A percentile compares a stretch with the other conserved stretches of the same genome.
Conservation (phyloP, 257 asterid species). For the Nicotiana tomentosiformis region DNA sequence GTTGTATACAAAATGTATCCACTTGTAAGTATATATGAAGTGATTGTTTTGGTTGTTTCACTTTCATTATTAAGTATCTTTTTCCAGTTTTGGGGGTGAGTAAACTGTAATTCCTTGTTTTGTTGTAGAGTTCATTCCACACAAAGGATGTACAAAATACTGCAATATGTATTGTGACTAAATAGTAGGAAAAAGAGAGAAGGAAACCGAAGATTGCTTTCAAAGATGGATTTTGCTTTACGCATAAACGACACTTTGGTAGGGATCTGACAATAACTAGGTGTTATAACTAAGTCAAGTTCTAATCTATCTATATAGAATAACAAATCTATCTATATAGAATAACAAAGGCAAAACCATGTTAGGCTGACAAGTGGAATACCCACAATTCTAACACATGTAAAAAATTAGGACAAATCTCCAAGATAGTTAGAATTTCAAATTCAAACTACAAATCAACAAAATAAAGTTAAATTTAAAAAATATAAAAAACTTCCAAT, state of each 20-base stretch:
- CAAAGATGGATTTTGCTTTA: constrained; percentile 47
- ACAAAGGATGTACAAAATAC: background rate
- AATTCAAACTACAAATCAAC: too few relatives aligned
- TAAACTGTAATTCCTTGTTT: constrained; percentile 5
- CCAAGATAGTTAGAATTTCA: too few relatives aligned
- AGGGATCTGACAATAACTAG: constrained; percentile 26
- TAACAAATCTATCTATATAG: too few relatives aligned
- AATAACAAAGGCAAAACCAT: too few relatives aligned
- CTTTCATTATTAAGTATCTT: background rate
- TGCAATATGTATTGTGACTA: background rate
- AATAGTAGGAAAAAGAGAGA: background rate
- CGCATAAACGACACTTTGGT: constrained; percentile 46
- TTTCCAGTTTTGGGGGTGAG: background rate
- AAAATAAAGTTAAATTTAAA: too few relatives aligned
- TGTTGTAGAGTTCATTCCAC: constrained; percentile 14
- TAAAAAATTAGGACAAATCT: too few relatives aligned
- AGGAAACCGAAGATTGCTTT: constrained; percentile 33
- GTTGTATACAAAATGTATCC: constrained; percentile 40
- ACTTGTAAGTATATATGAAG: constrained; percentile 39
- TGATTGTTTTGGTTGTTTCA: constrained; percentile 24
- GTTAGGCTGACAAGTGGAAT: too few relatives aligned
- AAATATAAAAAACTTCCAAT: too few relatives aligned
- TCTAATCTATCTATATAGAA: too few relatives aligned
- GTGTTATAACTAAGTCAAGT: background rate
- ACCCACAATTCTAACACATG: too few relatives aligned